These are phyloP conservation scores for Pilaira anomala DNA, from an alignment of 192 early-diverging fungal species.

Conservation along the genomic window DNA sequence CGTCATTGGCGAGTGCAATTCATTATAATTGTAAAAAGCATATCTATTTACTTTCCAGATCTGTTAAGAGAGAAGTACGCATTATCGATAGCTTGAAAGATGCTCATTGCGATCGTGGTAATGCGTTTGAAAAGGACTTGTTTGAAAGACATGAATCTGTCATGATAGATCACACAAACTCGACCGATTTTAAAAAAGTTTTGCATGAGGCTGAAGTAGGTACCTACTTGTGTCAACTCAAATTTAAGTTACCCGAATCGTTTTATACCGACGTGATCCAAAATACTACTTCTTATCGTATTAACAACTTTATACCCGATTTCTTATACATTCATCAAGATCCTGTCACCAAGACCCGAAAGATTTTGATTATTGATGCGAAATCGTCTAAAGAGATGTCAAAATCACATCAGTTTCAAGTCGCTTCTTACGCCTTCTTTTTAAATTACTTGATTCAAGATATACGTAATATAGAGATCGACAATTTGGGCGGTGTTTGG, in stretches of 20 bases:
- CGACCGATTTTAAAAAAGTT: not conserved
- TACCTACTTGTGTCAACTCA: slow-evolving; percentile 14
- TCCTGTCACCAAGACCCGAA: not conserved
- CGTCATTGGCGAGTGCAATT: too few relatives aligned
- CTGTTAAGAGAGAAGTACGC: too few relatives aligned
- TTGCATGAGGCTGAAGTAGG: slow-evolving; percentile 5
- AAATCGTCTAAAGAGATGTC: slow-evolving; percentile 18
- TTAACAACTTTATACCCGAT: slow-evolving; percentile 21
- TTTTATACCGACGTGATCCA: slow-evolving; percentile 15
- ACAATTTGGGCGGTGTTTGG: slow-evolving; percentile 18
- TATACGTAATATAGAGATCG: slow-evolving; percentile 15
- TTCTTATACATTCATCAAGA: slow-evolving; percentile 18
- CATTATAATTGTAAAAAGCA: too few relatives aligned
- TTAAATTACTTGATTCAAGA: slow-evolving; percentile 4
- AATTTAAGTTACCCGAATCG: slow-evolving; percentile 11
- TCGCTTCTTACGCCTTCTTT: slow-evolving; percentile 22
- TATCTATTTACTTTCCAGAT: too few relatives aligned
- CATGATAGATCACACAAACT: too few relatives aligned
- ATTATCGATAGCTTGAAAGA: too few relatives aligned
- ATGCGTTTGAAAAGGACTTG: too few relatives aligned
- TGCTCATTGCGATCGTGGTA: too few relatives aligned
- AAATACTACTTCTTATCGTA: slow-evolving; percentile 2
- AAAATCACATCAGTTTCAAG: slow-evolving; percentile 27
- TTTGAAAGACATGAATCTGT: too few relatives aligned
- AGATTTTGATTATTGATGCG: slow-evolving; percentile 17